Percentiles rank a stretch among this genome's conserved stretches.
These are phyloP conservation scores for Clitopilus hobsonii DNA, from an alignment of 768 basidiomycete species.

Conservation along the genomic window DNA sequence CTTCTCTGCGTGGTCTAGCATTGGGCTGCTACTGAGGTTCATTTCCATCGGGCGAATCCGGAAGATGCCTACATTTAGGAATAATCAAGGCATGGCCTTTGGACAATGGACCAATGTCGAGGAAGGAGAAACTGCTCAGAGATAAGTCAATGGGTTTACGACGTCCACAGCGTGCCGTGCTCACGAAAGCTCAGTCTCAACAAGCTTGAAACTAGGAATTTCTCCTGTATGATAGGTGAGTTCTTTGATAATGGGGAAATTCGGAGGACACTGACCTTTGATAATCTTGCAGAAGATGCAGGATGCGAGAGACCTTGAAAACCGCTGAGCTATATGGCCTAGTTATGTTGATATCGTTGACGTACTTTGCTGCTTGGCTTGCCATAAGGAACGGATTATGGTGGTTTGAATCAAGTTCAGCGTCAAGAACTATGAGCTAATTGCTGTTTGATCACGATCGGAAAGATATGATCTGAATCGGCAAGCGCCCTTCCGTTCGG, in stretches of 20 bases:
- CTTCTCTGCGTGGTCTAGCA: constrained; percentile 78
- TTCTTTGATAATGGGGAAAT: neutral
- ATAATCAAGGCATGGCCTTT: constrained; percentile 89
- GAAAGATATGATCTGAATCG: neutral
- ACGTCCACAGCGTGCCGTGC: too few species aligned
- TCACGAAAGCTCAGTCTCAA: constrained; percentile 71
- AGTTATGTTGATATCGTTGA: neutral
- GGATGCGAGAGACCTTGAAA: constrained; percentile 45
- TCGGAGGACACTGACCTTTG: constrained; percentile 52
- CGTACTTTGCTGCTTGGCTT: neutral
- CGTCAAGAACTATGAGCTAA: neutral
- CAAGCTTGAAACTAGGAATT: constrained; percentile 83
- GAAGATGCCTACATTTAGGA: constrained; percentile 69
- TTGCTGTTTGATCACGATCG: neutral
- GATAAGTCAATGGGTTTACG: neutral
- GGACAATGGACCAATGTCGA: constrained; percentile 90
- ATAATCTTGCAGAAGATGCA: constrained; percentile 97
- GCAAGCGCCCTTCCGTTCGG: neutral
- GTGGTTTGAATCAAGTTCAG: neutral
- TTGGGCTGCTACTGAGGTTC: neutral
- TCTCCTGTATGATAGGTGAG: constrained; percentile 54
- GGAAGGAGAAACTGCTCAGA: constrained; percentile 67
- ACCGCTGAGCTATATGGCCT: neutral
- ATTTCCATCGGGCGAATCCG: neutral
- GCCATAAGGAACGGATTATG: neutral